A percentile compares a stretch with the other conserved stretches of the same genome.
Evolutionary conservation across 768 basidiomycete genomes (phyloP).

Genomic region (Leccinum rimulosum): DNA sequence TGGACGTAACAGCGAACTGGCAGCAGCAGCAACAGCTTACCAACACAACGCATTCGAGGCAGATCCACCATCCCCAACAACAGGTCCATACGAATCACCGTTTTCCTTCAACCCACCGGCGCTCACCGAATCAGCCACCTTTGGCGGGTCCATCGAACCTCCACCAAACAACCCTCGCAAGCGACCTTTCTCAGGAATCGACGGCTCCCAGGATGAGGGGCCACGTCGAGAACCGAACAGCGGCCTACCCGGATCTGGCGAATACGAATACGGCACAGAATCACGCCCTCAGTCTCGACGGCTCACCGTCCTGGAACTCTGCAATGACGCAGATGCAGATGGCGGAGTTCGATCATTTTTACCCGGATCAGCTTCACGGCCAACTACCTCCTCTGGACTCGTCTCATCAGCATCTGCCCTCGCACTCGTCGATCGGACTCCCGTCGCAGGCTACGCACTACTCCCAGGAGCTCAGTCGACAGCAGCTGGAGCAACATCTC

Average conservation of each 20-base stretch:
- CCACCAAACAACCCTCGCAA: slow-evolving; percentile 52
- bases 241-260: slow-evolving; percentile 31
- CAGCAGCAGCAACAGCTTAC: slow-evolving; percentile 34
- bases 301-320: slow-evolving; percentile 85
- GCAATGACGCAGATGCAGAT: slow-evolving; percentile 64
- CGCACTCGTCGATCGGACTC: slow-evolving; percentile 49
- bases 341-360: slow-evolving; percentile 46
- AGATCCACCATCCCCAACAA: slow-evolving; percentile 30
- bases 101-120: slow-evolving; percentile 78
- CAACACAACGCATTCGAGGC: slow-evolving; percentile 28
- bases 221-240: slow-evolving; percentile 36
- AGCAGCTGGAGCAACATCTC: slow-evolving; percentile 40
- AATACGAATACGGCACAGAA: slow-evolving; percentile 69
- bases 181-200: slow-evolving; percentile 60
- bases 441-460: slow-evolving; percentile 36
- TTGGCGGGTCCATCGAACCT: slow-evolving; percentile 32
- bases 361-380: slow-evolving; percentile 39
- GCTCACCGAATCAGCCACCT: slow-evolving; percentile 37
- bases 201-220: slow-evolving; percentile 43
- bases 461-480: slow-evolving; percentile 48
- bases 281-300: slow-evolving; percentile 77
- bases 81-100: slow-evolving; percentile 54
- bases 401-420: slow-evolving; percentile 47
- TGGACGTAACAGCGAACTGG: slow-evolving; percentile 41
- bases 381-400: slow-evolving; percentile 45